Conservation (phyloP, 73 alveolate species). For the Breviolum minutum region DNA sequence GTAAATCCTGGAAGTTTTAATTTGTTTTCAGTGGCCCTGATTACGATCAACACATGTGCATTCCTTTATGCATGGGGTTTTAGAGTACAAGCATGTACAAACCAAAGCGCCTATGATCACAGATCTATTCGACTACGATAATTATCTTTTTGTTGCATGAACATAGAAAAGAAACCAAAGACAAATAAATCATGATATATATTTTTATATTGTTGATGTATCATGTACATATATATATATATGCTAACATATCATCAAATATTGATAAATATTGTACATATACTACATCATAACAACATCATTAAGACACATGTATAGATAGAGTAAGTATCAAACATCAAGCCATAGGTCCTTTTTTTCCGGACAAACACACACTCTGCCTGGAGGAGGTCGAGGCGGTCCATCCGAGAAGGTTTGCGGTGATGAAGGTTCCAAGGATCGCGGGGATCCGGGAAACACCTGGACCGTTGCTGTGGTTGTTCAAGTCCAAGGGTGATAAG, state of each 20-base stretch:
- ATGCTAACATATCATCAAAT: neutral
- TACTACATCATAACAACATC: neutral
- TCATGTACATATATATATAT: neutral
- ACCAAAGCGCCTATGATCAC: no score
- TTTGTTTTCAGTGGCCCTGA: no score
- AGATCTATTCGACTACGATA: no score
- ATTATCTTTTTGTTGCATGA: no score
- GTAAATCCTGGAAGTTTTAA: no score
- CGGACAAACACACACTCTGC: neutral
- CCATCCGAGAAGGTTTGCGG: neutral
- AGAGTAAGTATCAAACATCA: neutral
- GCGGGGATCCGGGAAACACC: neutral
- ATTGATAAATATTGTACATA: neutral
- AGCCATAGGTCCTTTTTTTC: neutral
- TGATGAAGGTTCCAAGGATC: neutral
- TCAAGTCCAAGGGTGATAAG: neutral
- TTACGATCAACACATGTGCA: no score
- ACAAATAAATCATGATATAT: neutral
- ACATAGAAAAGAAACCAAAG: no score
- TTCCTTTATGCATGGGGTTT: no score
- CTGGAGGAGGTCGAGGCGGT: neutral
- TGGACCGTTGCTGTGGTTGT: neutral
- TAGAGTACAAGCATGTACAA: no score
- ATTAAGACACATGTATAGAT: neutral
- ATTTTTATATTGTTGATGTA: neutral